These are phyloP conservation scores for Penicillium lividum DNA, from an alignment of 495 filamentous ascomycete genomes.

Conservation along the genomic window DNA sequence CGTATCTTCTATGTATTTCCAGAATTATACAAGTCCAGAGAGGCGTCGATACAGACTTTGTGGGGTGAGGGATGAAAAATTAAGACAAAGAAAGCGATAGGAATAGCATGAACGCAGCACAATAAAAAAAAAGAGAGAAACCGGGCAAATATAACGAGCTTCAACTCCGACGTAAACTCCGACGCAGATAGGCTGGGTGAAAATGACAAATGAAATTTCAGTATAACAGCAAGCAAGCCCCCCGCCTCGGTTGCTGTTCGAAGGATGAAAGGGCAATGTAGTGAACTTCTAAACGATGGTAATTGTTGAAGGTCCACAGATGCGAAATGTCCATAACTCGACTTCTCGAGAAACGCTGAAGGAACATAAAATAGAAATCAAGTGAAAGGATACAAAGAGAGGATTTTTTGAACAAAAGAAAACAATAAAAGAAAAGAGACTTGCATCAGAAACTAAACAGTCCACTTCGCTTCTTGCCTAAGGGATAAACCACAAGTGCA, in stretches of 20 bases:
- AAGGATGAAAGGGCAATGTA: not conserved
- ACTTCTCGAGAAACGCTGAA: conserved; percentile 6
- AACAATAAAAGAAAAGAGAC: not conserved
- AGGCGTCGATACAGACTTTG: conserved; percentile 22
- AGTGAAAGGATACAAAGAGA: not conserved
- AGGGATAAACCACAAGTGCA: conserved; percentile 83
- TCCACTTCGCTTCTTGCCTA: conserved; percentile 87
- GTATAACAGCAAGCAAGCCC: conserved; percentile 11
- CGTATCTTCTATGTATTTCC: conserved; percentile 33
- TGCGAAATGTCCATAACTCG: conserved; percentile 8
- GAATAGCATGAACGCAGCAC: not conserved
- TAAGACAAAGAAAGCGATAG: not conserved
- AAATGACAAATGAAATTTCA: not conserved
- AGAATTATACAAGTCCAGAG: conserved; percentile 3
- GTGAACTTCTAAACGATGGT: not conserved
- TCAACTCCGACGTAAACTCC: not conserved
- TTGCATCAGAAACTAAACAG: conserved; percentile 74
- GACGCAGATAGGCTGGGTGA: not conserved
- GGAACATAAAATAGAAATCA: not conserved
- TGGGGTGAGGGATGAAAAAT: conserved; percentile 12
- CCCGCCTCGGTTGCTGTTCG: conserved; percentile 10
- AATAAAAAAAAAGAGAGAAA: not conserved
- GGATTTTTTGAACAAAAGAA: not conserved
- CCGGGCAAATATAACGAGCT: conserved; percentile 1
- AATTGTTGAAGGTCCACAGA: not conserved